Evolutionary conservation across 83 land plant genomes (phyloP).

Genomic region (Diphasiastrum complanatum): DNA sequence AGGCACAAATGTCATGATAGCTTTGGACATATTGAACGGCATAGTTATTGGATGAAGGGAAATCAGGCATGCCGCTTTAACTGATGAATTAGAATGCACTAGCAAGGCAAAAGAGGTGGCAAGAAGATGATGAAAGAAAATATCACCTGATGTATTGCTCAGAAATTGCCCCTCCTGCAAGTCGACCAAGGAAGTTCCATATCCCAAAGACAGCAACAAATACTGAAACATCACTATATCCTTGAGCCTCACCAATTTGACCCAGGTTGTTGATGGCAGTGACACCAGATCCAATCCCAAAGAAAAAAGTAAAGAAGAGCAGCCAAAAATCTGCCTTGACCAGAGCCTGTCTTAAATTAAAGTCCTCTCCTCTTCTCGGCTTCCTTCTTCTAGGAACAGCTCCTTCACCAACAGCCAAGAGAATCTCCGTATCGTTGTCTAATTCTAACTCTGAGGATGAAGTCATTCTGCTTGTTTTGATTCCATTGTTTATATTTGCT

Average conservation of each 20-base stretch:
- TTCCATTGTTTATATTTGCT: too few species aligned
- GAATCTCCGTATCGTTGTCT: background rate
- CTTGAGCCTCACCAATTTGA: slow-evolving; percentile 8
- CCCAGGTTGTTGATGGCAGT: slow-evolving; percentile 8
- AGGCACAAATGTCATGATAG: too few species aligned
- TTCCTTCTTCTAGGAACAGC: background rate
- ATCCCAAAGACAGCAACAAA: slow-evolving; percentile 4
- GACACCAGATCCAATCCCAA: slow-evolving; percentile 8
- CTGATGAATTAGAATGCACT: too few species aligned
- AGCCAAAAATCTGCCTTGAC: slow-evolving; percentile 1
- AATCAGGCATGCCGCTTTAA: too few species aligned
- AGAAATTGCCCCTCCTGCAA: slow-evolving; percentile 1
- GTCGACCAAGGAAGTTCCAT: slow-evolving; percentile 10
- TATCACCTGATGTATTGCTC: background rate
- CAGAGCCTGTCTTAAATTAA: background rate
- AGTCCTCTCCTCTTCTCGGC: slow-evolving; percentile 1
- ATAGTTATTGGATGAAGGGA: too few species aligned
- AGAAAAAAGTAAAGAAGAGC: too few species aligned
- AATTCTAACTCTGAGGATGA: background rate
- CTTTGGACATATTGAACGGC: too few species aligned
- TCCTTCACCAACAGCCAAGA: slow-evolving; percentile 2
- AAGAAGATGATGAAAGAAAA: too few species aligned
- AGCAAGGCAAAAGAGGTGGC: too few species aligned
- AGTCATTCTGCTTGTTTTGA: too few species aligned
- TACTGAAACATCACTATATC: slow-evolving; percentile 2